Percentiles rank a stretch among this genome's conserved stretches.
Conservation (phyloP, 2,329 filamentous ascomycete genomes). For the Penicillium digitatum region DNA sequence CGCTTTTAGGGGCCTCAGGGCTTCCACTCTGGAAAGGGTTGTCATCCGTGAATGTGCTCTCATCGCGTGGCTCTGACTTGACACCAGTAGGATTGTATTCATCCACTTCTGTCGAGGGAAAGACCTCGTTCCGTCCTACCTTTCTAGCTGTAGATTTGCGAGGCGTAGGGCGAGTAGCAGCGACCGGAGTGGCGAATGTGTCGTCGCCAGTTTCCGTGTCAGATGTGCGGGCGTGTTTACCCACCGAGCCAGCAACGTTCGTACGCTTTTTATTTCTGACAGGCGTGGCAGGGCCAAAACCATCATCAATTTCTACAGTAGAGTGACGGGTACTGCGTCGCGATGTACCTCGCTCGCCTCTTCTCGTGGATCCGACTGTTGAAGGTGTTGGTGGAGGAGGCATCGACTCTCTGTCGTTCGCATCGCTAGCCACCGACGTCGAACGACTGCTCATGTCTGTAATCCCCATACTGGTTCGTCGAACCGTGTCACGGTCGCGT, state of each 20-base stretch:
- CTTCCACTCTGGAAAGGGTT: conserved; percentile 91
- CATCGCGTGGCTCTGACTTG: conserved; percentile 48
- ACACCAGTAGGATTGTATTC: conserved; percentile 34
- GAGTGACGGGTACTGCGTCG: conserved; percentile 48
- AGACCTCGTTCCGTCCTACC: conserved; percentile 48
- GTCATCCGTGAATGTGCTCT: conserved; percentile 75
- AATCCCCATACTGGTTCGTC: conserved; percentile 84
- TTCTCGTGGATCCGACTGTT: conserved; percentile 52
- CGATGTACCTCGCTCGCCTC: conserved; percentile 52
- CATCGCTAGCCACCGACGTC: conserved; percentile 56
- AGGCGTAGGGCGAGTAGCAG: conserved; percentile 33
- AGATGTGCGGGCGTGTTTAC: conserved; percentile 29
- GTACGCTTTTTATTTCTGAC: conserved; percentile 27
- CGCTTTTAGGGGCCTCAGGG: conserved; percentile 45
- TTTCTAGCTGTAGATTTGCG: conserved; percentile 50
- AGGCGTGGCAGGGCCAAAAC: conserved; percentile 25
- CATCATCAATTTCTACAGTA: conserved; percentile 38
- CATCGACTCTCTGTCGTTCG: conserved; percentile 50
- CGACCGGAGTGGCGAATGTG: conserved; percentile 32
- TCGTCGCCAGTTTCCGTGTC: conserved; percentile 35
- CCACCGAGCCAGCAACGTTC: conserved; percentile 35
- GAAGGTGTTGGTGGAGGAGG: conserved; percentile 48
- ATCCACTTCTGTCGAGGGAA: conserved; percentile 37
- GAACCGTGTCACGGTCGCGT: conserved; percentile 69
- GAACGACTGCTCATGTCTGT: conserved; percentile 65